Evolutionary conservation across 495 filamentous ascomycete genomes (phyloP).

Genomic region (Aspergillus taichungensis): DNA sequence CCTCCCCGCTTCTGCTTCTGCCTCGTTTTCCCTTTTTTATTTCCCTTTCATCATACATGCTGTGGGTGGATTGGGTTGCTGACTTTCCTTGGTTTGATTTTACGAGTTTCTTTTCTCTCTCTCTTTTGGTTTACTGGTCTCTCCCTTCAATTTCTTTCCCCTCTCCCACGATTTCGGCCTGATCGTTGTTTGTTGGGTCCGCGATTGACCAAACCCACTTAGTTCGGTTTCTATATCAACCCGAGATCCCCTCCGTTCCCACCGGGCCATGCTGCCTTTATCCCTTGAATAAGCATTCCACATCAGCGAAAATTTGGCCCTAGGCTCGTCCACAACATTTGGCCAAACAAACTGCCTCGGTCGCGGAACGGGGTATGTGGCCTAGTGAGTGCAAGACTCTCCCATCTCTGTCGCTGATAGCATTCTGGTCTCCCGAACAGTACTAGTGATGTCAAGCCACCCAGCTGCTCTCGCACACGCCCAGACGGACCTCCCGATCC

Average conservation of each 20-base stretch:
- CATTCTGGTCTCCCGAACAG: conserved; percentile 21
- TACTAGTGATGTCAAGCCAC: conserved; percentile 33
- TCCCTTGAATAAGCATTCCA: conserved; percentile 29
- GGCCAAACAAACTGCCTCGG: conserved; percentile 17
- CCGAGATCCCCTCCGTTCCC: conserved; percentile 15
- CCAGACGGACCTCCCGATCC: conserved; percentile 53
- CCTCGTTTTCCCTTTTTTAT: not conserved
- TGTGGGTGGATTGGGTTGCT: not conserved
- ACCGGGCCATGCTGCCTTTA: conserved; percentile 13
- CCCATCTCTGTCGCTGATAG: conserved; percentile 17
- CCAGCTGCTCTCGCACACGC: conserved; percentile 47
- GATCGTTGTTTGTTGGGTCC: too few relatives aligned
- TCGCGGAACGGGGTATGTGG: conserved; percentile 37
- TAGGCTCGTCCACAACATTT: not conserved
- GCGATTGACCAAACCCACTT: too few relatives aligned
- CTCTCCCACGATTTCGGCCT: conserved; percentile 5
- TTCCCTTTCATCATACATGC: not conserved
- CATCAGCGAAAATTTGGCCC: not conserved
- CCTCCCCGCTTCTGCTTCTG: not conserved
- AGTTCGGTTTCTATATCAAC: conserved; percentile 21
- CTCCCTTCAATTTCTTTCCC: conserved; percentile 1
- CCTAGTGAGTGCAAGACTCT: conserved; percentile 22
- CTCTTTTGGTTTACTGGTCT: not conserved
- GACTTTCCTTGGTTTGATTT: not conserved
- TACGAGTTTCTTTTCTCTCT: not conserved